These are phyloP conservation scores for Mortierella sp. DNA, from an alignment of 371 early-diverging fungal genomes.

Conservation along the genomic window DNA sequence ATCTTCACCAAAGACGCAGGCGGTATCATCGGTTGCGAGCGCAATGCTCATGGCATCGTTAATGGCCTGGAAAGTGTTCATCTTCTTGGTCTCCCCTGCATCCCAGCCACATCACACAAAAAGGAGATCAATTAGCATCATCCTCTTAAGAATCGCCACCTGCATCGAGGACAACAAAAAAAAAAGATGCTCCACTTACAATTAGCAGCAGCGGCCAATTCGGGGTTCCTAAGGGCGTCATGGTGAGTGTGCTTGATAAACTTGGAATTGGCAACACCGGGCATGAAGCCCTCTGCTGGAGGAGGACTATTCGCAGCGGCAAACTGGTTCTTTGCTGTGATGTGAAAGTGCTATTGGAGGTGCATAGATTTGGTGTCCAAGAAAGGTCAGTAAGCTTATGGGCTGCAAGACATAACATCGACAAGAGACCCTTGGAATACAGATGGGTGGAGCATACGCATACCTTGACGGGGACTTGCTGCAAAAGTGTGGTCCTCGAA, in stretches of 20 bases:
- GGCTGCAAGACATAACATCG: background rate
- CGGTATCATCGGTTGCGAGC: conserved; percentile 88
- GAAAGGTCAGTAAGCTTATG: too few relatives aligned
- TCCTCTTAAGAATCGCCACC: too few relatives aligned
- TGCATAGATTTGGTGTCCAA: too few relatives aligned
- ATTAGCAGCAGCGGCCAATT: conserved; percentile 71
- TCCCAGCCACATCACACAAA: background rate
- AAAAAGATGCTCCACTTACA: conserved; percentile 52
- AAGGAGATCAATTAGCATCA: background rate
- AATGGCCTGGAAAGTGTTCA: conserved; percentile 95
- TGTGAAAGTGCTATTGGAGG: conserved; percentile 42
- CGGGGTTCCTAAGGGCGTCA: conserved; percentile 80
- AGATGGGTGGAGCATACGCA: background rate
- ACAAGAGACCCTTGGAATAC: background rate
- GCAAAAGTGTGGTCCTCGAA: conserved; percentile 28
- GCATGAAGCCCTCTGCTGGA: conserved; percentile 84
- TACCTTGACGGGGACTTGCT: conserved; percentile 43
- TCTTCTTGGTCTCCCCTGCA: conserved; percentile 81
- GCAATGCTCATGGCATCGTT: conserved; percentile 95
- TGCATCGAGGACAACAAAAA: too few relatives aligned
- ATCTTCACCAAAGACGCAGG: conserved; percentile 98
- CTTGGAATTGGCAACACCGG: conserved; percentile 80
- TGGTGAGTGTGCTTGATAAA: conserved; percentile 77
- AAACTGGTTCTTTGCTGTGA: conserved; percentile 31
- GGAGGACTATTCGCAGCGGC: conserved; percentile 59